Evolutionary conservation across 768 basidiomycete species (phyloP).

Genomic region (Tremella fuciformis): DNA sequence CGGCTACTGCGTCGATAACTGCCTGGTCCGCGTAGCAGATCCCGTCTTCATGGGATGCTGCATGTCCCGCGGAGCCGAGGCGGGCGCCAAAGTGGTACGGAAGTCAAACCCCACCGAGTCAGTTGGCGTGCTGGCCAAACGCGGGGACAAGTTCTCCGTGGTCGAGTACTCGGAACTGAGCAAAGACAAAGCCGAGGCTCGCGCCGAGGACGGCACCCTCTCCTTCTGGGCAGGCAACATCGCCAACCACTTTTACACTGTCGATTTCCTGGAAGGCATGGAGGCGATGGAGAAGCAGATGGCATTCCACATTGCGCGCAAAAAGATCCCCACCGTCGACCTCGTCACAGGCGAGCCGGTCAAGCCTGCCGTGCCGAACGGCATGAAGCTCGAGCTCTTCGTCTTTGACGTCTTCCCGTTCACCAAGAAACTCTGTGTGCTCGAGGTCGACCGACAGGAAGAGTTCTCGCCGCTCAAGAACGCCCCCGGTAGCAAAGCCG

Average conservation of each 20-base stretch:
- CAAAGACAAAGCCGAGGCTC: constrained; percentile 71
- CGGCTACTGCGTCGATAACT: constrained; percentile 97
- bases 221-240: constrained; percentile 94
- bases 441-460: constrained; percentile 81
- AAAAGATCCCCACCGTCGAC: constrained; percentile 88
- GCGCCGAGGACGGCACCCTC: constrained; percentile 72
- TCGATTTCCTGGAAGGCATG: constrained; percentile 71
- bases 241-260: constrained; percentile 96
- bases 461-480: constrained; percentile 99
- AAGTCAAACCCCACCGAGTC: constrained; percentile 82
- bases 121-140: constrained; percentile 87
- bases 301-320: constrained; percentile 95
- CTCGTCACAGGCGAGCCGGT: constrained; percentile 64
- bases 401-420: constrained; percentile 98
- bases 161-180: constrained; percentile 98
- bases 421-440: constrained; percentile 64
- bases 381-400: constrained; percentile 98
- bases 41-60: constrained; percentile 95
- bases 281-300: constrained; percentile 80
- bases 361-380: constrained; percentile 88
- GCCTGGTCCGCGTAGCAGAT: constrained; percentile 93
- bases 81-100: constrained; percentile 93
- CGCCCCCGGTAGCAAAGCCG: constrained; percentile 83
- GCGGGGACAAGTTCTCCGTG: constrained; percentile 80
- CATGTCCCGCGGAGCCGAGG: constrained; percentile 80